These are phyloP conservation scores for Tagetes patula DNA, from an alignment of 129 eudicot species.

Conservation along the genomic window DNA sequence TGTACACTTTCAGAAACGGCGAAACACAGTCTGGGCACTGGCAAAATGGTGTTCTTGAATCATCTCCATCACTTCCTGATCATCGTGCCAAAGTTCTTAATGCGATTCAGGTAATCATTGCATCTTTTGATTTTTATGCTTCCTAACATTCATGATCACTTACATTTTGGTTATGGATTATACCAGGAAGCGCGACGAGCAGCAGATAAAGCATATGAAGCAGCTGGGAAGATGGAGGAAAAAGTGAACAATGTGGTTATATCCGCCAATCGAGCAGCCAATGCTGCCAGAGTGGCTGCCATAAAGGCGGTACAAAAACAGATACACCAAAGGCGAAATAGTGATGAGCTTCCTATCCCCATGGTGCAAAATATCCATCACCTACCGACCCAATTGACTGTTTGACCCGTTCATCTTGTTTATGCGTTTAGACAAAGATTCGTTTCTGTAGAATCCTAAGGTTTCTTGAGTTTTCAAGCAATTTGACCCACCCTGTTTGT, in stretches of 20 bases:
- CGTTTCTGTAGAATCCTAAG: not conserved
- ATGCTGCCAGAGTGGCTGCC: conserved; percentile 83
- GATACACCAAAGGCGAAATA: conserved; percentile 35
- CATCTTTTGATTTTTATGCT: not conserved
- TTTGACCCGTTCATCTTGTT: conserved; percentile 15
- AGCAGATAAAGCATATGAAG: conserved; percentile 60
- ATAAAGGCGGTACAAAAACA: conserved; percentile 74
- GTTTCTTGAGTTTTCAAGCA: conserved; percentile 5
- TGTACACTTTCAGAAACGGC: conserved; percentile 80
- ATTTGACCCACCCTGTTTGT: not conserved
- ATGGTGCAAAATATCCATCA: conserved; percentile 38
- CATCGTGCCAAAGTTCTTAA: conserved; percentile 76
- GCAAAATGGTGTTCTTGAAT: conserved; percentile 79
- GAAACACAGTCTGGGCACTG: conserved; percentile 90
- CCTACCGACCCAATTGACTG: conserved; percentile 30
- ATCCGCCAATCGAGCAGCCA: conserved; percentile 71
- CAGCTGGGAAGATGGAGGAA: conserved; percentile 54
- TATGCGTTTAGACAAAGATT: conserved; percentile 4
- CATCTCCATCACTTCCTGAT: conserved; percentile 61
- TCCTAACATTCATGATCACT: conserved; percentile 4
- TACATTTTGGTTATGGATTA: conserved; percentile 20
- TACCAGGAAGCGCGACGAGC: conserved; percentile 67
- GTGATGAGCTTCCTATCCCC: conserved; percentile 38
- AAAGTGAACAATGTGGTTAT: conserved; percentile 62
- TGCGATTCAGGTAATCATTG: conserved; percentile 58